Evolutionary conservation across 371 early-diverging fungal genomes (phyloP).

Genomic region (Haplosporangium sp.): DNA sequence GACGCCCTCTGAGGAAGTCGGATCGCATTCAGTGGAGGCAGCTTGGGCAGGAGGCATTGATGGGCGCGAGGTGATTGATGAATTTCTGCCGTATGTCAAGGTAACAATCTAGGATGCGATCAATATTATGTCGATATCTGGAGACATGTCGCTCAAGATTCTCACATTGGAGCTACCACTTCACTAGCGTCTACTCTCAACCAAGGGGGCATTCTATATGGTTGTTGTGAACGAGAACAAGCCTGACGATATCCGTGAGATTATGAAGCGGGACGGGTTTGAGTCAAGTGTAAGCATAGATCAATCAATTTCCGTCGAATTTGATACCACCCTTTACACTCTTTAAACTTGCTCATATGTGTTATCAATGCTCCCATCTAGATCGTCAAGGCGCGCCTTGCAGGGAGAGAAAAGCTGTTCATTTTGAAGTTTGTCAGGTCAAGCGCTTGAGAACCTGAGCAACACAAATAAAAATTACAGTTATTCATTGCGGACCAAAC

Average conservation of each 20-base stretch:
- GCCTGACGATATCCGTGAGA: constrained; percentile 82
- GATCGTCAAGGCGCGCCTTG: constrained; percentile 63
- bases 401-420: constrained; percentile 69
- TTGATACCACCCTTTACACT: not conserved
- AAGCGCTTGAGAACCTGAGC: not conserved
- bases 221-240: constrained; percentile 91
- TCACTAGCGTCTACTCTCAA: constrained; percentile 74
- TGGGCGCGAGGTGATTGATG: constrained; percentile 93
- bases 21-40: constrained; percentile 80
- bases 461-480: constrained; percentile 4
- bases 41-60: constrained; percentile 96
- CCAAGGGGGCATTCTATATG: constrained; percentile 85
- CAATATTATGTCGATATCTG: too few species aligned
- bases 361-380: constrained; percentile 20
- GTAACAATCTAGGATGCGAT: constrained; percentile 52
- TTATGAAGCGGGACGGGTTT: constrained; percentile 61
- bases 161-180: not conserved
- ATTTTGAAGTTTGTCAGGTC: constrained; percentile 63
- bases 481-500: constrained; percentile 10
- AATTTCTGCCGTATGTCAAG: constrained; percentile 77
- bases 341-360: not conserved
- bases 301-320: not conserved
- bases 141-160: too few species aligned
- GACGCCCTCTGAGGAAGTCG: constrained; percentile 81
- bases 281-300: constrained; percentile 36